These are phyloP conservation scores for Plenodomus tracheiphilus DNA, from an alignment of 2,329 filamentous ascomycete species.

Conservation along the genomic window DNA sequence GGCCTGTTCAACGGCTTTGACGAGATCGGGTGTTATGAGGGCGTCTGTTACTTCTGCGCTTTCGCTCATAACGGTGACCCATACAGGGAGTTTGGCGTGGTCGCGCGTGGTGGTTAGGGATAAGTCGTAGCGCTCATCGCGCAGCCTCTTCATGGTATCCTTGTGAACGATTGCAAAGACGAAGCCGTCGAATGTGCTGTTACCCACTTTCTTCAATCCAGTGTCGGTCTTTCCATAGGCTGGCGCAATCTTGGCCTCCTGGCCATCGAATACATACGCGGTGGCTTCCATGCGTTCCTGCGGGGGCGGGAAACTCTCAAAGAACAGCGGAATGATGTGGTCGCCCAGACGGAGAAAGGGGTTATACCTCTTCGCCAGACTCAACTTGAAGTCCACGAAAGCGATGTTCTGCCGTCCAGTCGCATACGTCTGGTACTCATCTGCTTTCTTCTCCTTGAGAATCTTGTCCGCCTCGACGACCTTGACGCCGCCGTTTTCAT, in stretches of 20 bases:
- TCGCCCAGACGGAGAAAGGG: slow-evolving; percentile 71
- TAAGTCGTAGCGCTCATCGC: slow-evolving; percentile 91
- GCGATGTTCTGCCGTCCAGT: slow-evolving; percentile 92
- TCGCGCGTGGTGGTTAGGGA: slow-evolving; percentile 94
- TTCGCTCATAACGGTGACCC: slow-evolving; percentile 95
- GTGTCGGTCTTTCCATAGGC: slow-evolving; percentile 63
- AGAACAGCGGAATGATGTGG: slow-evolving; percentile 70
- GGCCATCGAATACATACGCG: slow-evolving; percentile 89
- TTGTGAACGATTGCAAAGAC: slow-evolving; percentile 97
- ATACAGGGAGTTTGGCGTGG: slow-evolving; percentile 81
- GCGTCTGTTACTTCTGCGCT: slow-evolving; percentile 90
- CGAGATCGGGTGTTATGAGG: slow-evolving; percentile 83
- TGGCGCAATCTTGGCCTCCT: slow-evolving; percentile 77
- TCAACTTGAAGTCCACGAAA: slow-evolving; percentile 83
- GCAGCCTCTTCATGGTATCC: slow-evolving; percentile 84
- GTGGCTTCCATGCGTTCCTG: slow-evolving; percentile 75
- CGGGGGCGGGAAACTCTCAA: slow-evolving; percentile 73
- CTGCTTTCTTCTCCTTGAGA: slow-evolving; percentile 83
- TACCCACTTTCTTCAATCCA: slow-evolving; percentile 59
- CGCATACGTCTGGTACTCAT: slow-evolving; percentile 85
- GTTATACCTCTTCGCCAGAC: slow-evolving; percentile 84
- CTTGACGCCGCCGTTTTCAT: slow-evolving; percentile 26
- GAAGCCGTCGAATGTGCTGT: slow-evolving; percentile 79
- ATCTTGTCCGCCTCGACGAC: slow-evolving; percentile 59
- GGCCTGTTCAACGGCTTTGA: slow-evolving; percentile 75